Evolutionary conservation across 1,139 yeast genomes (phyloP).

Genomic region (Taphrina communis): DNA sequence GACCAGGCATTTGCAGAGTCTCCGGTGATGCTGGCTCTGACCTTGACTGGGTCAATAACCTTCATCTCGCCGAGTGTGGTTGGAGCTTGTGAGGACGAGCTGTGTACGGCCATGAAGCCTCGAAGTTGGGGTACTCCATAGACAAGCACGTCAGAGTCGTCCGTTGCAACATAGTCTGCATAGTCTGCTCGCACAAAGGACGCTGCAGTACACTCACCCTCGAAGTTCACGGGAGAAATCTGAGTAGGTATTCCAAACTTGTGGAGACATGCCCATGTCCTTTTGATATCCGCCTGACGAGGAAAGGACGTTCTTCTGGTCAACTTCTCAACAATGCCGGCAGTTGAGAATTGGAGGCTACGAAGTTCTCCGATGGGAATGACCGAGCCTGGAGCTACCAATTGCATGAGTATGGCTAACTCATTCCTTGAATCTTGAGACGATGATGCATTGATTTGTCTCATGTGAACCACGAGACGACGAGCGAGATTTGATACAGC

Average conservation of each 20-base stretch:
- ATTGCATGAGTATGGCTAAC: constrained; percentile 1
- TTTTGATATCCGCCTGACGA: not conserved
- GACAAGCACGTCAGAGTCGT: constrained; percentile 42
- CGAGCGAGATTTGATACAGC: not conserved
- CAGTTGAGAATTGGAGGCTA: not conserved
- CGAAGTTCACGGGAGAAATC: constrained; percentile 23
- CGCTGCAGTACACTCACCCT: constrained; percentile 39
- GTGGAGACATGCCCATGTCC: constrained; percentile 12
- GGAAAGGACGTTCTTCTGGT: constrained; percentile 20
- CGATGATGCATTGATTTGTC: not conserved
- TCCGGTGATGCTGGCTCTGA: not conserved
- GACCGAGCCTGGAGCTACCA: not conserved
- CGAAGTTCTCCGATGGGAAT: constrained; percentile 18
- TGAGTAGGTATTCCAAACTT: constrained; percentile 23
- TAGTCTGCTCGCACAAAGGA: constrained; percentile 23
- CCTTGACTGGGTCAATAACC: constrained; percentile 7
- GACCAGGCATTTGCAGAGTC: not conserved
- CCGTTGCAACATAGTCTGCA: constrained; percentile 37
- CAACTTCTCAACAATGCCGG: constrained; percentile 23
- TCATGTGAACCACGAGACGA: not conserved
- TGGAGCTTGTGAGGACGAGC: not conserved
- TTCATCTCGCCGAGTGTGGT: constrained; percentile 18
- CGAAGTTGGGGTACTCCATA: constrained; percentile 41
- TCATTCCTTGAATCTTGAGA: not conserved
- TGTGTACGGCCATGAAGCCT: constrained; percentile 39